phyloP scores from a whole-genome alignment of 192 early-diverging fungal species.

The Gonapodya sp. region DNA sequence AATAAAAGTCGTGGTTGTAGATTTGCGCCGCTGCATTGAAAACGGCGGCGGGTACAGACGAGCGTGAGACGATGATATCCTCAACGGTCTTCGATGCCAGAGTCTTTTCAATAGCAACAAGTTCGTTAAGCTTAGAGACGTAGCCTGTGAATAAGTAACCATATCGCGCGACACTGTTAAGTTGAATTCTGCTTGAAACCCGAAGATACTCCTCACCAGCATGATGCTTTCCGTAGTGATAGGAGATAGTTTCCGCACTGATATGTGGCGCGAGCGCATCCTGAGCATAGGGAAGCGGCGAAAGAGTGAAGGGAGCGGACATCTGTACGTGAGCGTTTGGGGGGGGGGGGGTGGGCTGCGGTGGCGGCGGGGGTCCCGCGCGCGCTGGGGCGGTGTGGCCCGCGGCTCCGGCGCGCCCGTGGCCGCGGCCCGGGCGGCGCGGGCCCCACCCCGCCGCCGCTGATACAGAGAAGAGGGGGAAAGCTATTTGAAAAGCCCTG shows the following conservation, averaged over 20 bases:
- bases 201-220: not conserved
- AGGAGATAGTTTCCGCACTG: constrained; percentile 17
- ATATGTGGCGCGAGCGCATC: constrained; percentile 21
- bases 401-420: too few species aligned
- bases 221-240: constrained; percentile 22
- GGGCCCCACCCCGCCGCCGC: too few species aligned
- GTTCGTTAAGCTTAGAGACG: constrained; percentile 18
- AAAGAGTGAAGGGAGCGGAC: constrained; percentile 12
- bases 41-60: constrained; percentile 11
- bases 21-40: constrained; percentile 20
- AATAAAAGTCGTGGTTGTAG: constrained; percentile 23
- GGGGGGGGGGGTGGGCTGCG: too few species aligned
- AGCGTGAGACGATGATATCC: not conserved
- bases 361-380: too few species aligned
- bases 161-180: not conserved
- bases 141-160: not conserved
- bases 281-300: constrained; percentile 18
- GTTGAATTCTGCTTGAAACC: not conserved
- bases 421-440: too few species aligned
- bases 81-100: not conserved
- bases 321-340: too few species aligned
- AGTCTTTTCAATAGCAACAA: constrained; percentile 8
- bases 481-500: too few species aligned
- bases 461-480: too few species aligned
- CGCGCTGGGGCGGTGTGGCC: too few species aligned